Conservation (phyloP, 495 filamentous ascomycete genomes). For the Physcia stellaris region DNA sequence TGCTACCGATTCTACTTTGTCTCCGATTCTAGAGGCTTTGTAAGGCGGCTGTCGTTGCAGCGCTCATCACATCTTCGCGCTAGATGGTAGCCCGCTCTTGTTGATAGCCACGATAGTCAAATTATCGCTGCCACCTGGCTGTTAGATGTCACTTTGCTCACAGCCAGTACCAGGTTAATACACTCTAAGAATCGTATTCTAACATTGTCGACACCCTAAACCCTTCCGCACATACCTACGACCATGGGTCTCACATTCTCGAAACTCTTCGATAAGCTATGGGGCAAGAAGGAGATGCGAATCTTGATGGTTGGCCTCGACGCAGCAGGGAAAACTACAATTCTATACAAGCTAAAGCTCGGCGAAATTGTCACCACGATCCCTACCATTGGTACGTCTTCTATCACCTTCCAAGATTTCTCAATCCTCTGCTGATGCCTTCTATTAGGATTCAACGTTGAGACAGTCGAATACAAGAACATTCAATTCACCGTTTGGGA, state of each 20-base stretch:
- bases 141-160: too few species aligned
- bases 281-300: slow-evolving; percentile 99
- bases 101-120: too few species aligned
- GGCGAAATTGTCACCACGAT: slow-evolving; percentile 99
- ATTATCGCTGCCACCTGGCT: too few species aligned
- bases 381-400: slow-evolving; percentile 87
- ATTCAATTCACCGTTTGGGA: slow-evolving; percentile 99
- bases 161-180: too few species aligned
- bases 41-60: too few species aligned
- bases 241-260: slow-evolving; percentile 93
- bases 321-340: slow-evolving; percentile 97
- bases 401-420: background rate
- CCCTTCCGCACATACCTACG: slow-evolving; percentile 32
- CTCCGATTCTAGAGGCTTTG: too few species aligned
- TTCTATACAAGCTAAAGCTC: slow-evolving; percentile 98
- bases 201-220: background rate
- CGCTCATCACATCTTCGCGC: too few species aligned
- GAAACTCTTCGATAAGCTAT: slow-evolving; percentile 85
- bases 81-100: too few species aligned
- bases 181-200: background rate
- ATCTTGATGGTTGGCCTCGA: slow-evolving; percentile 96
- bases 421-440: slow-evolving; percentile 16
- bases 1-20: too few species aligned
- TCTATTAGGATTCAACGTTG: slow-evolving; percentile 99
- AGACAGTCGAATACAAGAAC: slow-evolving; percentile 98